These are phyloP conservation scores for Bertia moriformis DNA, from an alignment of 2,329 filamentous ascomycete genomes.

Conservation along the genomic window DNA sequence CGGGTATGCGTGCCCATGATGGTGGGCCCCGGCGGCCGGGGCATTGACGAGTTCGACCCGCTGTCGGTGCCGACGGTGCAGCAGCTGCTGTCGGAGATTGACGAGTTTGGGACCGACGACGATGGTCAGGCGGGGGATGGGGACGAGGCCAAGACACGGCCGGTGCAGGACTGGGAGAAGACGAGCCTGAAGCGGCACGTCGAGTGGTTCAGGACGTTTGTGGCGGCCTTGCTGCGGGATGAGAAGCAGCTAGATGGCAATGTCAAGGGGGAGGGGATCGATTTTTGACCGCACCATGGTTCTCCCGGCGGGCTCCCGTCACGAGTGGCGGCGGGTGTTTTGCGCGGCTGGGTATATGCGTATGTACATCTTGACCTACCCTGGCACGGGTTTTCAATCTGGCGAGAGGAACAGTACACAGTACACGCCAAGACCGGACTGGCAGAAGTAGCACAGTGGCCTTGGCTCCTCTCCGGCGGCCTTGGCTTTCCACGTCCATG, in stretches of 20 bases:
- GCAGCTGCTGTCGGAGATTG: constrained; percentile 69
- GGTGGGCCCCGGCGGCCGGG: constrained; percentile 35
- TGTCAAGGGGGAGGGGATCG: constrained; percentile 58
- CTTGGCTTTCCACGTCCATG: too few relatives aligned
- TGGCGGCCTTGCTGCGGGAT: constrained; percentile 65
- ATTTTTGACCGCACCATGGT: too few relatives aligned
- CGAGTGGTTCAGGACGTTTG: constrained; percentile 74
- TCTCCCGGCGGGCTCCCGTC: too few relatives aligned
- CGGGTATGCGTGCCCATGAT: constrained; percentile 83
- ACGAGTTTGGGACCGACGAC: constrained; percentile 47
- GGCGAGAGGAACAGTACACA: too few relatives aligned
- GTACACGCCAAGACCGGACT: too few relatives aligned
- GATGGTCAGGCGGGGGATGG: constrained; percentile 18
- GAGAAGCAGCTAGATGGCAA: constrained; percentile 48
- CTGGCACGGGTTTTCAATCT: too few relatives aligned
- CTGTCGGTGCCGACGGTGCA: constrained; percentile 76
- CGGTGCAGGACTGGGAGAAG: constrained; percentile 83
- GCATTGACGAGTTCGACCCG: constrained; percentile 73
- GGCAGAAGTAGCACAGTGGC: too few relatives aligned
- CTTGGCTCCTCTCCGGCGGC: too few relatives aligned
- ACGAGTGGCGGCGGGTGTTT: too few relatives aligned
- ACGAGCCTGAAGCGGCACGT: constrained; percentile 87
- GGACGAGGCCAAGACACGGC: constrained; percentile 20
- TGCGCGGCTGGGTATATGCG: too few relatives aligned
- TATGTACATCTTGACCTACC: too few relatives aligned